A percentile compares a stretch with the other conserved stretches of the same genome.
These are phyloP conservation scores for Cicer yamashitae DNA, from an alignment of 306 rosid species.

Conservation along the genomic window DNA sequence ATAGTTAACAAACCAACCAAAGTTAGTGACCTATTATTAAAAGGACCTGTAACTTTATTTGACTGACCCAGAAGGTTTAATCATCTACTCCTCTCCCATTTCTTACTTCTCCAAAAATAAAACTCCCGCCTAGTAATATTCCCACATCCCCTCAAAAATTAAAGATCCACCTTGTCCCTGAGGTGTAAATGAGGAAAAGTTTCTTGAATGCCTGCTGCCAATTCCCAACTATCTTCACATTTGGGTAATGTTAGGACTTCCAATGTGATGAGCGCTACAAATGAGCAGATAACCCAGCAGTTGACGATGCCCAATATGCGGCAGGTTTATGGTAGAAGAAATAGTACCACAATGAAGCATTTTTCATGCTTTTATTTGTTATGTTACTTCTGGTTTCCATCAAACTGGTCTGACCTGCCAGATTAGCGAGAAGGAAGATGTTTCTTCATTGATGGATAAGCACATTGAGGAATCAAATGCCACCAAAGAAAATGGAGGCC, in stretches of 20 bases:
- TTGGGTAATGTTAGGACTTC: not conserved
- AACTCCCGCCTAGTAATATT: not conserved
- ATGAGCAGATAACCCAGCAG: not conserved
- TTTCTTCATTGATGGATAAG: not conserved
- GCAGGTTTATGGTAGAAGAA: not conserved
- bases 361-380: not conserved
- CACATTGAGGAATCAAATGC: not conserved
- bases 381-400: not conserved
- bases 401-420: not conserved
- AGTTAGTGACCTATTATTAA: not conserved
- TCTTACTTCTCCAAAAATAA: not conserved
- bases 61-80: not conserved
- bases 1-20: not conserved
- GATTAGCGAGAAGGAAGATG: not conserved
- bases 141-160: not conserved
- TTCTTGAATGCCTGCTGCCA: not conserved
- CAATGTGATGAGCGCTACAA: not conserved
- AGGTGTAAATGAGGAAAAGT: not conserved
- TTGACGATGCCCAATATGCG: not conserved
- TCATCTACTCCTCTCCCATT: constrained; percentile 1
- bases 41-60: not conserved
- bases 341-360: not conserved
- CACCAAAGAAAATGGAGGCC: not conserved
- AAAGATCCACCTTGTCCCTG: not conserved
- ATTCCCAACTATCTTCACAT: constrained; percentile 4